Evolutionary conservation across 495 filamentous ascomycete genomes (phyloP).

Genomic region (Choiromyces venosus): DNA sequence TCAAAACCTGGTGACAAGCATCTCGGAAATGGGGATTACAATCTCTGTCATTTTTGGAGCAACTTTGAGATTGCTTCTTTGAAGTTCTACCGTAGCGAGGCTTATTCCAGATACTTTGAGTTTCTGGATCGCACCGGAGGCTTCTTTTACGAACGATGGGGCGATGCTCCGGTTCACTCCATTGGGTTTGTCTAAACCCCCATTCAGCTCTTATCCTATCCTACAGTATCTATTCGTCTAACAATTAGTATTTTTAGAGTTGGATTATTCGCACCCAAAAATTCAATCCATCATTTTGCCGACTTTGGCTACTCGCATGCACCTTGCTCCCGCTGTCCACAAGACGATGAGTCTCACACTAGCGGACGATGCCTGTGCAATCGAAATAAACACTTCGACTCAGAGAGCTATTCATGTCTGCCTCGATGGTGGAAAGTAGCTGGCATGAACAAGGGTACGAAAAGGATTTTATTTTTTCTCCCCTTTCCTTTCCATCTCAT

Average conservation of each 20-base stretch:
- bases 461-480: neutral
- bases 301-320: conserved; percentile 50
- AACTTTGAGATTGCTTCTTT: conserved; percentile 56
- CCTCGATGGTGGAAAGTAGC: conserved; percentile 40
- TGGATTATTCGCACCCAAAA: conserved; percentile 44
- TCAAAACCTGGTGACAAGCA: conserved; percentile 24
- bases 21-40: conserved; percentile 45
- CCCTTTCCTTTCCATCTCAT: neutral
- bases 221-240: neutral
- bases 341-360: conserved; percentile 33
- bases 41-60: conserved; percentile 55
- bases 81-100: conserved; percentile 50
- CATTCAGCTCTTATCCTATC: neutral
- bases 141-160: conserved; percentile 56
- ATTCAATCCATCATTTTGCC: conserved; percentile 51
- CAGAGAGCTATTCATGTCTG: conserved; percentile 34
- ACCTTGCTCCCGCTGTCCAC: conserved; percentile 34
- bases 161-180: conserved; percentile 53
- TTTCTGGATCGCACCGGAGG: conserved; percentile 49
- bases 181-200: conserved; percentile 44
- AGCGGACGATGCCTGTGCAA: conserved; percentile 35
- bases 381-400: conserved; percentile 27
- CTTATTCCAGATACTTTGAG: conserved; percentile 50
- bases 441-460: conserved; percentile 28
- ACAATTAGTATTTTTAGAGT: conserved; percentile 9